Evolutionary conservation across 257 asterid genomes (phyloP).

Genomic region (Agastache rugosa): DNA sequence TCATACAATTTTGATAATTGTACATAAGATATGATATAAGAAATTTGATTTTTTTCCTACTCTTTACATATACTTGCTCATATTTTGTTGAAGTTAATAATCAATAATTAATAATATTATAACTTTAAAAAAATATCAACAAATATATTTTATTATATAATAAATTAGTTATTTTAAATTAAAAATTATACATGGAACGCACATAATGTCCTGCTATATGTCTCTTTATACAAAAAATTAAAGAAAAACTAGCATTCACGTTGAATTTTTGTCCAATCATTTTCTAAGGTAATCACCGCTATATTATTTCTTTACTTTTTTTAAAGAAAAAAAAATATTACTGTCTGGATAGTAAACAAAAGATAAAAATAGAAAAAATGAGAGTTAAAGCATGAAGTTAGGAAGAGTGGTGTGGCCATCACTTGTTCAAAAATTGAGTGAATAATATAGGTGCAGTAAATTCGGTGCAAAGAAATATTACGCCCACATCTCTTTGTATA

Average conservation of each 20-base stretch:
- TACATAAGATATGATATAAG: too few species aligned
- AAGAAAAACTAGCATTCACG: not conserved
- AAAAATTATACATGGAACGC: too few species aligned
- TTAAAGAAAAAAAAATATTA: not conserved
- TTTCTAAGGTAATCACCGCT: not conserved
- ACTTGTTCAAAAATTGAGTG: slow-evolving; percentile 32
- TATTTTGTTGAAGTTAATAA: too few species aligned
- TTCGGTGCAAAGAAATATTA: slow-evolving; percentile 25
- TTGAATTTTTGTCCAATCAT: not conserved
- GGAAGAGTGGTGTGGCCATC: slow-evolving; percentile 39
- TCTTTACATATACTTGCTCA: too few species aligned
- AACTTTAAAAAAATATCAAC: too few species aligned
- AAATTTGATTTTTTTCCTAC: too few species aligned
- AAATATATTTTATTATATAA: too few species aligned
- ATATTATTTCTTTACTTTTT: not conserved
- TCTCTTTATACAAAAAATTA: not conserved
- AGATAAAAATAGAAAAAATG: not conserved
- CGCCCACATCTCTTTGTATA: slow-evolving; percentile 37
- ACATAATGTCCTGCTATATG: too few species aligned
- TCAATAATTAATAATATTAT: too few species aligned
- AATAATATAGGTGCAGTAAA: slow-evolving; percentile 20
- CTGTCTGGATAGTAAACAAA: not conserved
- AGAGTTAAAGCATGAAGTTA: slow-evolving; percentile 32
- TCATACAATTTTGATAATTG: too few species aligned
- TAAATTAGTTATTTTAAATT: too few species aligned